Percentiles rank a stretch among this genome's conserved stretches.
Evolutionary conservation across 1,139 yeast genomes (phyloP).

Genomic region (Taphrina communis): DNA sequence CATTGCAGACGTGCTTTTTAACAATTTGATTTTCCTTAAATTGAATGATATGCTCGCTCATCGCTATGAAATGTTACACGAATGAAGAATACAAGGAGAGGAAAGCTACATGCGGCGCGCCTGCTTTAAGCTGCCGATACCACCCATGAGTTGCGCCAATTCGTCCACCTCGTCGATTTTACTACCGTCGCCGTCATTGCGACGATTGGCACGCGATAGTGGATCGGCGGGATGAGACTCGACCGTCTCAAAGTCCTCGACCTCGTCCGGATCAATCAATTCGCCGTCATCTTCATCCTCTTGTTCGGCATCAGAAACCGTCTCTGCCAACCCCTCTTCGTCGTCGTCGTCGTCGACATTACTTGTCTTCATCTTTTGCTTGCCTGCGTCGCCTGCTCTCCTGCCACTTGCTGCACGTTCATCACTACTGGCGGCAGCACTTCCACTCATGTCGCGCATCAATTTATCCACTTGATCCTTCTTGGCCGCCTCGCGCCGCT

Average conservation of each 20-base stretch:
- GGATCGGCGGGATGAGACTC: slow-evolving; percentile 32
- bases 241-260: slow-evolving; percentile 38
- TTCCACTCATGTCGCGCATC: slow-evolving; percentile 70
- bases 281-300: slow-evolving; percentile 40
- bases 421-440: neutral
- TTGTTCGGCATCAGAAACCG: slow-evolving; percentile 31
- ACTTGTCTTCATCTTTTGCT: slow-evolving; percentile 9
- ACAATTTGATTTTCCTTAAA: neutral
- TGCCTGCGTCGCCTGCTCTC: slow-evolving; percentile 6
- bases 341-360: slow-evolving; percentile 16
- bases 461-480: slow-evolving; percentile 71
- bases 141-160: slow-evolving; percentile 28
- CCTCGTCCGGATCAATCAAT: slow-evolving; percentile 41
- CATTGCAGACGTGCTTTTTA: too few species aligned
- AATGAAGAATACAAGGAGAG: too few species aligned
- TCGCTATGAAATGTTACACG: neutral
- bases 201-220: neutral
- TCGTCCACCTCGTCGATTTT: neutral
- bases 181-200: too few species aligned
- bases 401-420: neutral
- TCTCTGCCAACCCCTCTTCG: slow-evolving; percentile 19
- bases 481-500: slow-evolving; percentile 73
- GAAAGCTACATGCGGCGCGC: slow-evolving; percentile 4
- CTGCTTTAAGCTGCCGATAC: slow-evolving; percentile 28
- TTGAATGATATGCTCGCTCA: slow-evolving; percentile 6